These are phyloP conservation scores for Fonsecaea nubica DNA, from an alignment of 2,329 filamentous ascomycete genomes.

Conservation along the genomic window DNA sequence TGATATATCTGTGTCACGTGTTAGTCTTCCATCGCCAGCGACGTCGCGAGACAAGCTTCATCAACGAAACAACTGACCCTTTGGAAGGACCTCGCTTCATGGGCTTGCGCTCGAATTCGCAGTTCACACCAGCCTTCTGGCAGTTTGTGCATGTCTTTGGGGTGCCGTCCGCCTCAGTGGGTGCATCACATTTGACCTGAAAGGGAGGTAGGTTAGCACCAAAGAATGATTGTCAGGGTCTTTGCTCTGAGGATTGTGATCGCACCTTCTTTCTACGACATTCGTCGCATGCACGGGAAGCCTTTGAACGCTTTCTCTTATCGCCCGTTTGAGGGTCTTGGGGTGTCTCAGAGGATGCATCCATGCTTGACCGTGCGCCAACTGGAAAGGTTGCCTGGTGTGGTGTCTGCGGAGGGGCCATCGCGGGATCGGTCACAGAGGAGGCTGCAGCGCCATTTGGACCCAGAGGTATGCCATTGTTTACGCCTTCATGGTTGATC, in stretches of 20 bases:
- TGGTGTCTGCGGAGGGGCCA: slow-evolving; percentile 34
- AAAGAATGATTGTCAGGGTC: background rate
- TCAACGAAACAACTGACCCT: slow-evolving; percentile 62
- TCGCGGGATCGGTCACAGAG: slow-evolving; percentile 26
- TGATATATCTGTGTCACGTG: slow-evolving; percentile 72
- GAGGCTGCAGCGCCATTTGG: slow-evolving; percentile 23
- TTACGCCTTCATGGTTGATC: slow-evolving; percentile 18
- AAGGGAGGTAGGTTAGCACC: slow-evolving; percentile 22
- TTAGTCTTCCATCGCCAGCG: slow-evolving; percentile 11
- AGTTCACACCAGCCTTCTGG: slow-evolving; percentile 74
- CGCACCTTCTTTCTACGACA: slow-evolving; percentile 79
- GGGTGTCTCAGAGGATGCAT: slow-evolving; percentile 27
- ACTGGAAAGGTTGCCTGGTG: slow-evolving; percentile 24
- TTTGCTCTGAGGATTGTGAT: background rate
- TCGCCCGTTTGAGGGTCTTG: slow-evolving; percentile 51
- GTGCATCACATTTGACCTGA: slow-evolving; percentile 81
- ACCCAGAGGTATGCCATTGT: slow-evolving; percentile 17
- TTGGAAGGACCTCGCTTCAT: slow-evolving; percentile 90
- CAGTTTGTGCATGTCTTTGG: slow-evolving; percentile 82
- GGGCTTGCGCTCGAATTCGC: slow-evolving; percentile 84
- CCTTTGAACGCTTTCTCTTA: slow-evolving; percentile 80
- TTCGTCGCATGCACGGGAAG: slow-evolving; percentile 87
- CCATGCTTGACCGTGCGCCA: slow-evolving; percentile 30
- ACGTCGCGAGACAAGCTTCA: background rate
- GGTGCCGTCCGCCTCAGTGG: slow-evolving; percentile 67